A percentile compares a stretch with the other conserved stretches of the same genome.
phyloP scores from a whole-genome alignment of 345 rosid genomes.

The Raphanus sativus region DNA sequence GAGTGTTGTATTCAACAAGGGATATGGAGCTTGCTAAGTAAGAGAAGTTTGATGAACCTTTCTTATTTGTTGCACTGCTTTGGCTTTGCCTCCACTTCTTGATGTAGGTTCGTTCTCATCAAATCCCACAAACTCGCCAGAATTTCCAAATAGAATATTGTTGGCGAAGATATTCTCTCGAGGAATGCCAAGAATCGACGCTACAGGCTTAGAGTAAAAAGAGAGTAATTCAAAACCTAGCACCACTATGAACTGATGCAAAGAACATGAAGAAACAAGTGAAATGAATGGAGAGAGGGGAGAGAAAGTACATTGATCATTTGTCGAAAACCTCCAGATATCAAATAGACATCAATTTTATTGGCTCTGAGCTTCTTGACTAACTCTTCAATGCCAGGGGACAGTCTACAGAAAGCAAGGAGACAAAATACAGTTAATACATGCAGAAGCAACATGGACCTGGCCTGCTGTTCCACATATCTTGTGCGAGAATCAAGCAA shows the following conservation, averaged over 20 bases:
- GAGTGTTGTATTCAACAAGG: conserved; percentile 20
- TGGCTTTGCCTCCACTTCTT: conserved; percentile 94
- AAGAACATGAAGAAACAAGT: conserved; percentile 10
- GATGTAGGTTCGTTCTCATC: conserved; percentile 91
- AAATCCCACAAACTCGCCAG: conserved; percentile 80
- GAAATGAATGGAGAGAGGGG: neutral
- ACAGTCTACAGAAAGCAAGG: conserved; percentile 52
- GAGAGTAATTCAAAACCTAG: conserved; percentile 3
- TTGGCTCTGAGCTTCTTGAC: conserved; percentile 72
- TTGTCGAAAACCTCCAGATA: conserved; percentile 96
- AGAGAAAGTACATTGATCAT: conserved; percentile 81
- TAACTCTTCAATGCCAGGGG: conserved; percentile 80
- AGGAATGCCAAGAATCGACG: conserved; percentile 83
- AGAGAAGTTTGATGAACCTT: conserved; percentile 46
- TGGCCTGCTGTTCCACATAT: conserved; percentile 14
- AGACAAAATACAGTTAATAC: neutral
- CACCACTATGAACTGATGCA: conserved; percentile 20
- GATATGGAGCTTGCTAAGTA: conserved; percentile 7
- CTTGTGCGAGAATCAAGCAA: conserved; percentile 21
- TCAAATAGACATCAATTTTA: conserved; percentile 63
- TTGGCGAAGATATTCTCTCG: conserved; percentile 83
- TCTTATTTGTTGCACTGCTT: conserved; percentile 81
- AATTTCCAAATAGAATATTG: conserved; percentile 64
- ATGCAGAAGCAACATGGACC: conserved; percentile 3
- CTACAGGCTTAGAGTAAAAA: conserved; percentile 71